Evolutionary conservation across 352 stramenopile genomes (phyloP).

Genomic region (Phytophthora multivora): DNA sequence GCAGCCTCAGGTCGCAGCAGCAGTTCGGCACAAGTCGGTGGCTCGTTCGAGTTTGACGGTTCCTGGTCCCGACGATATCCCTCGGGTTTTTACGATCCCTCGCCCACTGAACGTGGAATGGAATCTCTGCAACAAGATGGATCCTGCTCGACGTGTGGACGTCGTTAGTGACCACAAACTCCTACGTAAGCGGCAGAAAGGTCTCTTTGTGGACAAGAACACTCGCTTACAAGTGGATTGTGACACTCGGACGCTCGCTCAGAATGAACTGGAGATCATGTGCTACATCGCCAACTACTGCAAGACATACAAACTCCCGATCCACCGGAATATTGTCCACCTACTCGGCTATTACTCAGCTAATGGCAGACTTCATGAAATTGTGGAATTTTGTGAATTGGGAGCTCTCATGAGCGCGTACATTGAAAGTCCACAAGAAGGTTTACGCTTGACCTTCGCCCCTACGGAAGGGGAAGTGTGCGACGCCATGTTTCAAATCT

Average conservation of each 20-base stretch:
- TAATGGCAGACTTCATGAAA: slow-evolving; percentile 54
- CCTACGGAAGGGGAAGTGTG: slow-evolving; percentile 54
- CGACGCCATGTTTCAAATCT: slow-evolving; percentile 84
- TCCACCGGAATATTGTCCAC: slow-evolving; percentile 62
- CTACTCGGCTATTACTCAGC: slow-evolving; percentile 57
- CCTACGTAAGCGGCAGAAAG: slow-evolving; percentile 48
- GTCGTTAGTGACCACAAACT: slow-evolving; percentile 60
- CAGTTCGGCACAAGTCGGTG: slow-evolving; percentile 30
- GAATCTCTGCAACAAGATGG: slow-evolving; percentile 67
- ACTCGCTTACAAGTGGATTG: slow-evolving; percentile 45
- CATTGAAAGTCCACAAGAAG: slow-evolving; percentile 46
- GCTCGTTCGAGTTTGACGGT: slow-evolving; percentile 21
- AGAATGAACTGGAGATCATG: slow-evolving; percentile 71
- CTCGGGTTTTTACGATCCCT: slow-evolving; percentile 52
- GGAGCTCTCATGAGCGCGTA: slow-evolving; percentile 57
- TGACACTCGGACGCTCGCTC: slow-evolving; percentile 40
- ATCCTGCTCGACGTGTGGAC: slow-evolving; percentile 56
- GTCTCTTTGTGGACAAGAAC: slow-evolving; percentile 65
- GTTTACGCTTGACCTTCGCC: slow-evolving; percentile 43
- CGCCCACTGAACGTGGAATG: slow-evolving; percentile 62
- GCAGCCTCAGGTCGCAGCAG: slow-evolving; percentile 18
- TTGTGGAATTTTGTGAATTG: slow-evolving; percentile 70
- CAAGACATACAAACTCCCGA: slow-evolving; percentile 34
- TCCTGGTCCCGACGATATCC: slow-evolving; percentile 24
- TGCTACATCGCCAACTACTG: slow-evolving; percentile 55